A percentile compares a stretch with the other conserved stretches of the same genome.
Evolutionary conservation across 2,329 filamentous ascomycete genomes (phyloP).

Genomic region (Knufia petricola): DNA sequence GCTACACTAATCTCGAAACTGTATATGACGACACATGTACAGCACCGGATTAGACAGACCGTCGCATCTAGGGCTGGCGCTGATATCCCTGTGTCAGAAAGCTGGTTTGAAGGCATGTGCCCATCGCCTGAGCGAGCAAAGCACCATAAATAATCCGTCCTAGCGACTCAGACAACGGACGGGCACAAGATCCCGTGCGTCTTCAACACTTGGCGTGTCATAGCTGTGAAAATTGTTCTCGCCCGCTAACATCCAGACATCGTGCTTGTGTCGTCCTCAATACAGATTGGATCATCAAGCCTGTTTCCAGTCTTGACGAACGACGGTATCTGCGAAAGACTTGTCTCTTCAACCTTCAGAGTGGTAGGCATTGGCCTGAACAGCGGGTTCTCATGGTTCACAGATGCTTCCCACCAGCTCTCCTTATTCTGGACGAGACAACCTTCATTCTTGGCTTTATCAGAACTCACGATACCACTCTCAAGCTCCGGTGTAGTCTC

Average conservation of each 20-base stretch:
- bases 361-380: background rate
- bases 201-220: no score
- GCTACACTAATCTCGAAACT: no score
- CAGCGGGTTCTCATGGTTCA: conserved; percentile 1
- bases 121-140: no score
- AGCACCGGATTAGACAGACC: no score
- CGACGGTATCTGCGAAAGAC: background rate
- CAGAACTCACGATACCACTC: background rate
- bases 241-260: background rate
- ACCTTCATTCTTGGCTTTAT: background rate
- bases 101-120: no score
- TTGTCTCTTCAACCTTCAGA: background rate
- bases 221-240: no score
- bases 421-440: background rate
- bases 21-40: no score
- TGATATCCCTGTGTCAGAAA: no score
- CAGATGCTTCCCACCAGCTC: background rate
- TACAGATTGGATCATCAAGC: background rate
- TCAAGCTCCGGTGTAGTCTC: background rate
- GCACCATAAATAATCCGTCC: no score
- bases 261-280: conserved; percentile 1
- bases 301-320: background rate
- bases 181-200: no score
- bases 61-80: no score
- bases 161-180: no score